Percentiles rank a stretch among this genome's conserved stretches.
These are phyloP conservation scores for Fusarium pininemorale DNA, from an alignment of 2,329 filamentous ascomycete species.

Conservation along the genomic window DNA sequence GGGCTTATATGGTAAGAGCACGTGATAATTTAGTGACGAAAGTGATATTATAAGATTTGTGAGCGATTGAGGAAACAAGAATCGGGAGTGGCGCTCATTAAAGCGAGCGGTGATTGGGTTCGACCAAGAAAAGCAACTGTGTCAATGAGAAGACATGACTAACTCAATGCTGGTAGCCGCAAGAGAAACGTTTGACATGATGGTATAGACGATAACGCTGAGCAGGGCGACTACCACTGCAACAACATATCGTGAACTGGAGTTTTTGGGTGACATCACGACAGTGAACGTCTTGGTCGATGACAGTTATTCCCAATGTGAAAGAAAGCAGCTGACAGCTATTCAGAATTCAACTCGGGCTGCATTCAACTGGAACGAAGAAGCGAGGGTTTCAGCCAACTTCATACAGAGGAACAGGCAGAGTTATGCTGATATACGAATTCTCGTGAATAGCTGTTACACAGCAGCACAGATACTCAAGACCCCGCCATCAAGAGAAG, in stretches of 20 bases:
- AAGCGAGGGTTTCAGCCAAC: not conserved
- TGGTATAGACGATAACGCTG: conserved; percentile 22
- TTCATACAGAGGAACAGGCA: not conserved
- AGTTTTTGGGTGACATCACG: conserved; percentile 20
- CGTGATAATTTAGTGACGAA: not conserved
- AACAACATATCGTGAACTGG: conserved; percentile 12
- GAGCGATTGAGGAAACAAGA: not conserved
- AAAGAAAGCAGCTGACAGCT: not conserved
- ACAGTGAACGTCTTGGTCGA: not conserved
- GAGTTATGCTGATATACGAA: conserved; percentile 18
- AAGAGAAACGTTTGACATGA: not conserved
- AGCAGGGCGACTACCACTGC: conserved; percentile 39
- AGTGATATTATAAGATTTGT: not conserved
- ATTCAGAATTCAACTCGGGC: not conserved
- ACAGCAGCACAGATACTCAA: conserved; percentile 8
- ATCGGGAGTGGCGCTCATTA: not conserved
- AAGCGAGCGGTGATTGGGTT: not conserved
- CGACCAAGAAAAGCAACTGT: not conserved
- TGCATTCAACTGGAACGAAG: not conserved
- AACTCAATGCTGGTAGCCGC: conserved; percentile 11
- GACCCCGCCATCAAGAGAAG: conserved; percentile 25
- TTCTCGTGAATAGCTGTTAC: conserved; percentile 22
- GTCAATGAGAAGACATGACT: conserved; percentile 13
- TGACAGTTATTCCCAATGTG: not conserved
- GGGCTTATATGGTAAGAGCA: not conserved